phyloP scores from a whole-genome alignment of 768 basidiomycete genomes.

The Calocera viscosa region DNA sequence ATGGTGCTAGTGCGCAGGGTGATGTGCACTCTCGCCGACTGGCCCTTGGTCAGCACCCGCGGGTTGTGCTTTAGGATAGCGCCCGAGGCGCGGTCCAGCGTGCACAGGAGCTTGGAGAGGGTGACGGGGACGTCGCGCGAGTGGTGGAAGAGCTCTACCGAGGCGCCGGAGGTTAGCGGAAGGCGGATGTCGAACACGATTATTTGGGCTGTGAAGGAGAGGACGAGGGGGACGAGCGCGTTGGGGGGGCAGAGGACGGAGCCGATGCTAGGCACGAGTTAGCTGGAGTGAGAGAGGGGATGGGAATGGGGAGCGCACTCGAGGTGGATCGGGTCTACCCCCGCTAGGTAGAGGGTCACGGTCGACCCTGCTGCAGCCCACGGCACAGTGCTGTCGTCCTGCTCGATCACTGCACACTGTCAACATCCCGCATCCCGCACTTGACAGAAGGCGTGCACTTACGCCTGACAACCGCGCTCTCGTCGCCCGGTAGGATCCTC shows the following conservation, averaged over 20 bases:
- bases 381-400: conserved; percentile 59
- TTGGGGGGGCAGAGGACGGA: conserved; percentile 71
- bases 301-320: conserved; percentile 18
- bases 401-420: conserved; percentile 55
- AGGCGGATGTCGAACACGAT: conserved; percentile 87
- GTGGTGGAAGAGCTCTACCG: conserved; percentile 92
- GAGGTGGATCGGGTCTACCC: conserved; percentile 76
- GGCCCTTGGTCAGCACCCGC: conserved; percentile 75
- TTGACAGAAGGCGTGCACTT: conserved; percentile 17
- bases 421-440: conserved; percentile 35
- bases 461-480: conserved; percentile 61
- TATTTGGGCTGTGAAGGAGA: conserved; percentile 69
- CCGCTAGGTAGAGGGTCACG: conserved; percentile 68
- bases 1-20: conserved; percentile 48
- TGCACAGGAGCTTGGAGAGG: conserved; percentile 64
- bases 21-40: conserved; percentile 77
- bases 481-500: conserved; percentile 83
- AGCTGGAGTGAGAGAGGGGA: neutral
- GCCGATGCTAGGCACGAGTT: conserved; percentile 43
- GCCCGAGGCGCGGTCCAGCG: conserved; percentile 66
- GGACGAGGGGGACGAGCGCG: conserved; percentile 62
- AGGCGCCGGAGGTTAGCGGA: conserved; percentile 77
- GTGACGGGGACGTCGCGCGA: conserved; percentile 85
- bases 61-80: conserved; percentile 64
- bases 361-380: conserved; percentile 91